Evolutionary conservation across 179 eudicot genomes (phyloP).

Genomic region (Beta macrorhiza): DNA sequence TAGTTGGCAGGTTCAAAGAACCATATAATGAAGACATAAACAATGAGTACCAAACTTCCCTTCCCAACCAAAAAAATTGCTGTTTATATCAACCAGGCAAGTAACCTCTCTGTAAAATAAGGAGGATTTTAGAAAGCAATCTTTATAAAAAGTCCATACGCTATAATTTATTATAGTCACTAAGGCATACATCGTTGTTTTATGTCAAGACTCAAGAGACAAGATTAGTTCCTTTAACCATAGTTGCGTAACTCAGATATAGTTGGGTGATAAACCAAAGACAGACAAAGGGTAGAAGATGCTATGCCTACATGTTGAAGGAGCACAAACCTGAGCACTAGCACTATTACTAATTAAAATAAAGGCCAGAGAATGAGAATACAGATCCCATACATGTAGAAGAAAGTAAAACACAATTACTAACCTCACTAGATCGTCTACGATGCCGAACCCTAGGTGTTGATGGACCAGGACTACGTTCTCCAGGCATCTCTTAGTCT

Average conservation of each 20-base stretch:
- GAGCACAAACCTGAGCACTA: not conserved
- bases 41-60: not conserved
- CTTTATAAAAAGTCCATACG: not conserved
- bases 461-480: conserved; percentile 40
- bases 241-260: not conserved
- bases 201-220: too few relatives aligned
- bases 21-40: not conserved
- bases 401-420: conserved; percentile 9
- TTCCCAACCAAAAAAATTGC: not conserved
- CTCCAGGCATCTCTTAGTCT: conserved; percentile 41
- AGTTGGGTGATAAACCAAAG: not conserved
- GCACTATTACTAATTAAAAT: not conserved
- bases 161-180: not conserved
- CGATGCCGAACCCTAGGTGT: conserved; percentile 62
- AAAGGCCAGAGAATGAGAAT: not conserved
- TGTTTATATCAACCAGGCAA: not conserved
- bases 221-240: not conserved
- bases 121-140: not conserved
- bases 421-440: conserved; percentile 65
- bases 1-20: not conserved
- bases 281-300: not conserved
- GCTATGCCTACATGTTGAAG: not conserved
- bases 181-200: not conserved
- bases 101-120: not conserved
- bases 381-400: not conserved